Base-by-base conservation (phyloP, 257 asterid species). In the Primulina huaijiensis region DNA sequence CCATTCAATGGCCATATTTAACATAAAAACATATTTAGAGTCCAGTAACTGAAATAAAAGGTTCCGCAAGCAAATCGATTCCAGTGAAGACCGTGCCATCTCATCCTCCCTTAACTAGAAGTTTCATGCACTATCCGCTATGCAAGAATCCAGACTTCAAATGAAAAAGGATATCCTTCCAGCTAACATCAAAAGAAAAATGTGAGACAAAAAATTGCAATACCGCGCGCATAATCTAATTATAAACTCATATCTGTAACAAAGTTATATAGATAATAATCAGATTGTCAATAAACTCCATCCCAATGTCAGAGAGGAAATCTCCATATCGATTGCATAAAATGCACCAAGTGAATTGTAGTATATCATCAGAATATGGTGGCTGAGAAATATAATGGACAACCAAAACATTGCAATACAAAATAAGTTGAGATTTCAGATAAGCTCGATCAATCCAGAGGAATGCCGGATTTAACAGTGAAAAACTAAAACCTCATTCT, bases 101-200 rank as follows among this genome's bases (percentile, higher is more conserved):
- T 72, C 83, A 64, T 75, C 71, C 69, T 68, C 78, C 68, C 75
- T 64, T 60, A 31, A 72, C 68, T 65, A 68, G 75, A 70, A 75
- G 82, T 82, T 80, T 70, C 67, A 29, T 3, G 72, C n/a, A 56
- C 70, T 58, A 60, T 8, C 78, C 76, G 65, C 25, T 57, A 74
- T 52, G 66, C 58, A 70, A 34, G 71, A 60, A 65, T 63, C 74
- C 79, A 72, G 75, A 79, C 84, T 78, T 75, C 81, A 79, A 52
- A 65, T 35, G 23, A 23, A 53, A 76, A 60, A 68, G 62, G 30
- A 74, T 10, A 58, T 25, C 79, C 84, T 79, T 74, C 85, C 76
- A 80, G 62, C 87, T 84, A 75, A 60, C 81, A 80, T 33, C 79
- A 75, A 76, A 69, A 67, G 50, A 73, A 60, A 78, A 9, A 72